A percentile compares a stretch with the other conserved stretches of the same genome.
These are phyloP conservation scores for Wickerhamomyces sydowiorum DNA, from an alignment of 805 yeast genomes.

Conservation along the genomic window DNA sequence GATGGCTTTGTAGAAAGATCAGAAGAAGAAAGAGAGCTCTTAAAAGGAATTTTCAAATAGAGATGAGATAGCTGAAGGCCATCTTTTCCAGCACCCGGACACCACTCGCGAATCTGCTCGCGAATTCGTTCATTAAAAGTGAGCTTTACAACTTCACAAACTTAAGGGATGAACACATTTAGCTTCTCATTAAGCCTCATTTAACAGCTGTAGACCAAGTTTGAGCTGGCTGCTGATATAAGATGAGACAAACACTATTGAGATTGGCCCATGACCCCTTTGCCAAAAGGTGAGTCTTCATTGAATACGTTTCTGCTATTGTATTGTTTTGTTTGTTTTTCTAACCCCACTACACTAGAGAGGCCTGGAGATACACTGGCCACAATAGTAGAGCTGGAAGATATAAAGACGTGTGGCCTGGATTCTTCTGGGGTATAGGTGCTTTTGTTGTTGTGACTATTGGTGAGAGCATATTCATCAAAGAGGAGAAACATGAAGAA, in stretches of 20 bases:
- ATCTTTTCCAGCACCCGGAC: background rate
- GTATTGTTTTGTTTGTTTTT: background rate
- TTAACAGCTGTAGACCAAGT: no score
- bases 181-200: no score
- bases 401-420: conserved; percentile 71
- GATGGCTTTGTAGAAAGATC: no score
- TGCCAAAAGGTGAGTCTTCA: conserved; percentile 38
- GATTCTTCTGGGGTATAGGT: conserved; percentile 70
- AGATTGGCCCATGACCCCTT: conserved; percentile 36
- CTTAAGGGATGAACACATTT: no score
- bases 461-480: conserved; percentile 22
- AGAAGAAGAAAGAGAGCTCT: no score
- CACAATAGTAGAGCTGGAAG: conserved; percentile 68
- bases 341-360: conserved; percentile 37
- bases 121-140: no score
- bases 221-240: no score
- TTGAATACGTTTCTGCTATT: background rate
- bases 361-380: conserved; percentile 88
- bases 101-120: background rate
- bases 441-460: conserved; percentile 64
- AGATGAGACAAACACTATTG: conserved; percentile 8
- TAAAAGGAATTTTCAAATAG: no score
- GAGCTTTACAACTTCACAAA: no score
- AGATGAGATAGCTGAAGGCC: no score
- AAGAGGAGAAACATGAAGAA: conserved; percentile 6